Evolutionary conservation across 2,329 filamentous ascomycete species (phyloP).

Genomic region (Trichophaea hybrida): DNA sequence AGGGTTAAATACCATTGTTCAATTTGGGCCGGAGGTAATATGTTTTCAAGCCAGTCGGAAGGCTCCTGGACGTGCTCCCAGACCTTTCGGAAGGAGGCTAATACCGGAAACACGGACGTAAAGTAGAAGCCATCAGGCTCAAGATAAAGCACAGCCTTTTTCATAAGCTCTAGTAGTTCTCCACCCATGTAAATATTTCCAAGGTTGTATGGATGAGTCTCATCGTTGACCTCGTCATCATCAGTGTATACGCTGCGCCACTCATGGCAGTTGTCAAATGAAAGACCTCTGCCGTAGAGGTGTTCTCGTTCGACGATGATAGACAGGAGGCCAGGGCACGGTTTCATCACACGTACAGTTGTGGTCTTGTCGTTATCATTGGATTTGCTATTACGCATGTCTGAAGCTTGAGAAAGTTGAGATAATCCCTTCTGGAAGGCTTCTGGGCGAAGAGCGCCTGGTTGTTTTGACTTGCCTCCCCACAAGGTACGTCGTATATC

Average conservation of each 20-base stretch:
- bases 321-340: slow-evolving; percentile 11
- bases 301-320: slow-evolving; percentile 9
- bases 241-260: slow-evolving; percentile 4
- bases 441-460: background rate
- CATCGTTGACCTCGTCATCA: slow-evolving; percentile 1
- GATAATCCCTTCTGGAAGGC: slow-evolving; percentile 1
- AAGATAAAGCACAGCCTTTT: slow-evolving; percentile 7
- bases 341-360: background rate
- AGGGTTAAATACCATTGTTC: background rate
- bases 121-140: slow-evolving; percentile 19
- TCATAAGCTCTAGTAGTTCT: slow-evolving; percentile 7
- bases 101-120: slow-evolving; percentile 3
- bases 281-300: slow-evolving; percentile 9
- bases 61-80: slow-evolving; percentile 2
- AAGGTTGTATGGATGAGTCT: slow-evolving; percentile 1
- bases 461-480: background rate
- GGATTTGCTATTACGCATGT: background rate
- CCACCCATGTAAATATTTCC: slow-evolving; percentile 7
- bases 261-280: background rate
- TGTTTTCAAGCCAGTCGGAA: background rate
- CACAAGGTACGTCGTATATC: background rate
- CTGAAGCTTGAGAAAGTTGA: background rate
- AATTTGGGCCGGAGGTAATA: background rate
- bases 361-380: background rate
- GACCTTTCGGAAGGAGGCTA: slow-evolving; percentile 7